Conservation (phyloP, 176 grass and related monocot genomes). For the Ananas comosus region DNA sequence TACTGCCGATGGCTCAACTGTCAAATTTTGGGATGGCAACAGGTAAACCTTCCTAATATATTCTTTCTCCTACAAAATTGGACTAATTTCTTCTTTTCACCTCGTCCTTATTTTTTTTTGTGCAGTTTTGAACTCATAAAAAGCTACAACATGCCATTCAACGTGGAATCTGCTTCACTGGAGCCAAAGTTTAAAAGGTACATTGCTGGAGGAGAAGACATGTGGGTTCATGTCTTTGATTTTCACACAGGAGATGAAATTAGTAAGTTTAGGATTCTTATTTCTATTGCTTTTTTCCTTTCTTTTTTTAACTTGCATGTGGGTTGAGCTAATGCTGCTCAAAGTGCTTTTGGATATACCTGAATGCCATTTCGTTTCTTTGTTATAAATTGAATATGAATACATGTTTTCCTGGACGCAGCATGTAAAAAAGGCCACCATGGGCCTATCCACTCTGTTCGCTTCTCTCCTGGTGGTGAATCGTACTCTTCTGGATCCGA, state of each 20-base stretch:
- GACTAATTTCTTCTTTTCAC: not conserved
- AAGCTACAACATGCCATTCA: constrained; percentile 93
- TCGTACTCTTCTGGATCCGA: constrained; percentile 95
- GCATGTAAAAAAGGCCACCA: constrained; percentile 97
- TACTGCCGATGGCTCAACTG: constrained; percentile 80
- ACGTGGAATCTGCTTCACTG: constrained; percentile 86
- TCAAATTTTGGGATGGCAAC: constrained; percentile 97
- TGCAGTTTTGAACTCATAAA: constrained; percentile 88
- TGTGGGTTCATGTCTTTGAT: constrained; percentile 94
- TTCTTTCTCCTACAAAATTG: not conserved
- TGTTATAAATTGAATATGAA: not conserved
- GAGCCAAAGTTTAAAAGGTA: constrained; percentile 79
- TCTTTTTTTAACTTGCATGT: not conserved
- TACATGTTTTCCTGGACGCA: constrained; percentile 14
- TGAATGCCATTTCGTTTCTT: not conserved
- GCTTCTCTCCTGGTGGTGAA: constrained; percentile 77
- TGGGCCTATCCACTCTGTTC: constrained; percentile 86
- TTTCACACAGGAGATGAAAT: constrained; percentile 95
- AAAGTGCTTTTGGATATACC: not conserved
- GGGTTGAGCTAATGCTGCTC: not conserved
- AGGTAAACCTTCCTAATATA: constrained; percentile 34
- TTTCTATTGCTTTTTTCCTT: not conserved
- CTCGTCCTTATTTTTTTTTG: constrained; percentile 6
- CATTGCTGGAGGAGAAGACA: constrained; percentile 88
- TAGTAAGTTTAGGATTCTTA: constrained; percentile 31